Conservation (phyloP, 2,329 filamentous ascomycete genomes). For the Esteya vermicola region DNA sequence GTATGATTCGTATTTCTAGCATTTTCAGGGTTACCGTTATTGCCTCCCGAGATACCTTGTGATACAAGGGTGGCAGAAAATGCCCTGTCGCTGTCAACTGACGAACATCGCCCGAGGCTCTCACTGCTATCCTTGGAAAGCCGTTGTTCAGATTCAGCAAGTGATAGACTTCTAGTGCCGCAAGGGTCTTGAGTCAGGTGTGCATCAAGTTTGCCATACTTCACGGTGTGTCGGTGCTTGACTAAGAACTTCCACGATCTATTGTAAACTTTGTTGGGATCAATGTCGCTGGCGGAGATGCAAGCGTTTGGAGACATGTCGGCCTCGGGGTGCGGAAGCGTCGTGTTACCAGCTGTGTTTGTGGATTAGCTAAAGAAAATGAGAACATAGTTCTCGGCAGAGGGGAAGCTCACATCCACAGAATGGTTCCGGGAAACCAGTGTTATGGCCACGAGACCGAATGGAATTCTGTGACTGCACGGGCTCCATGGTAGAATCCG, state of each 20-base stretch:
- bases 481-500: constrained; percentile 4
- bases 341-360: constrained; percentile 36
- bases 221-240: constrained; percentile 32
- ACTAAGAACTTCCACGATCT: constrained; percentile 31
- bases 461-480: constrained; percentile 3
- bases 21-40: not conserved
- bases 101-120: constrained; percentile 13
- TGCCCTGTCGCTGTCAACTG: not conserved
- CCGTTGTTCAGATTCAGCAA: constrained; percentile 5
- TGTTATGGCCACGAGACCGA: too few relatives aligned
- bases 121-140: constrained; percentile 27
- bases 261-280: constrained; percentile 24
- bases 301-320: constrained; percentile 40
- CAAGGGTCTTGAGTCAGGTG: constrained; percentile 16
- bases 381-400: too few relatives aligned
- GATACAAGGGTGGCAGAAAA: not conserved
- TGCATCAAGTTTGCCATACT: constrained; percentile 31
- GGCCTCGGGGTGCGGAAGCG: constrained; percentile 47
- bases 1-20: too few relatives aligned
- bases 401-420: constrained; percentile 24
- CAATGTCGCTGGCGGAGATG: constrained; percentile 40
- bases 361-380: not conserved
- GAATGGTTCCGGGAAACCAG: constrained; percentile 38
- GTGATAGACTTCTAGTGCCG: not conserved
- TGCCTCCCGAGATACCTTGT: too few relatives aligned